Evolutionary conservation across 2,329 filamentous ascomycete genomes (phyloP).

Genomic region (Monosporascus ibericus): DNA sequence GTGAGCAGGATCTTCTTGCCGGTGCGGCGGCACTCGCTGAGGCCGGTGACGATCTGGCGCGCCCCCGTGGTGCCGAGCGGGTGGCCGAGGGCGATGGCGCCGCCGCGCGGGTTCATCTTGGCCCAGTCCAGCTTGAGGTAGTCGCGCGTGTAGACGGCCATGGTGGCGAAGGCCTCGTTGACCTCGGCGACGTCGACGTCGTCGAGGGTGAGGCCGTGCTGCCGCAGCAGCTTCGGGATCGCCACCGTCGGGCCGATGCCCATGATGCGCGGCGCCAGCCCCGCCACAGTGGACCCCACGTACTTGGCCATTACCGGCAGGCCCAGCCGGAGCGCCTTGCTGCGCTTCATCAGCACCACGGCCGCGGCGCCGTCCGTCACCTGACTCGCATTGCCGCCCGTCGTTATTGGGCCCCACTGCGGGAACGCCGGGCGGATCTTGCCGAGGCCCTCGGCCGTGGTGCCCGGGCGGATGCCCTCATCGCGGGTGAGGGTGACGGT

Average conservation of each 20-base stretch:
- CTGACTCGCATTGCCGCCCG: constrained; percentile 90
- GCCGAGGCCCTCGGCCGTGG: constrained; percentile 71
- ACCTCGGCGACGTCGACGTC: constrained; percentile 90
- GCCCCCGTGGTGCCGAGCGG: constrained; percentile 74
- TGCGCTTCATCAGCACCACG: constrained; percentile 89
- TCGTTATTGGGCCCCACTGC: constrained; percentile 78
- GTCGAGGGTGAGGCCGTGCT: constrained; percentile 69
- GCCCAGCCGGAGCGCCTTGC: constrained; percentile 75
- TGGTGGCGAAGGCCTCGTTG: constrained; percentile 96
- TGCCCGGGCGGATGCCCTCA: constrained; percentile 86
- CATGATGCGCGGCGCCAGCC: constrained; percentile 92
- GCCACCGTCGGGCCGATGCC: constrained; percentile 76
- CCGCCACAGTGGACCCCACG: constrained; percentile 83
- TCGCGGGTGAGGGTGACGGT: constrained; percentile 76
- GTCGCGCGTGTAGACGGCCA: constrained; percentile 90
- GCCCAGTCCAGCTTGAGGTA: constrained; percentile 62
- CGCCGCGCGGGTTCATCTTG: constrained; percentile 78
- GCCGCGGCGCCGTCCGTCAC: constrained; percentile 91
- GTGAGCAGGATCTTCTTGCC: constrained; percentile 90
- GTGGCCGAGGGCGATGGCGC: constrained; percentile 78
- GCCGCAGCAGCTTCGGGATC: constrained; percentile 75
- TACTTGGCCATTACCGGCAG: constrained; percentile 95
- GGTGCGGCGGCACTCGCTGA: constrained; percentile 75
- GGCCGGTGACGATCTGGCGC: constrained; percentile 79
- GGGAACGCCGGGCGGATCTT: constrained; percentile 92